phyloP scores from a whole-genome alignment of 306 rosid genomes.

The Urtica urens region DNA sequence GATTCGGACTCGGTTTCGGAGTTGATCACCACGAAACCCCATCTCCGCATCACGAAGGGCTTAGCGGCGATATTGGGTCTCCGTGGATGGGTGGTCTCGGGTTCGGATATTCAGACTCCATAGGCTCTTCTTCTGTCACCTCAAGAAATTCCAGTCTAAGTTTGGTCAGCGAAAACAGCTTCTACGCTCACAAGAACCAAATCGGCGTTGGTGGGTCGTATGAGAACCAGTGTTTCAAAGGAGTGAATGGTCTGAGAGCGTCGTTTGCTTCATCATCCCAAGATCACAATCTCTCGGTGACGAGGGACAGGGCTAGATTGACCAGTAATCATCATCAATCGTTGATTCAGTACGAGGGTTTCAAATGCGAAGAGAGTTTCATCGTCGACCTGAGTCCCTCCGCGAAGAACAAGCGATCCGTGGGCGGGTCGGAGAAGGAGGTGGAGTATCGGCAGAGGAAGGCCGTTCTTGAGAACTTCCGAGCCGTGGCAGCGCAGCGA shows the following conservation, averaged over 20 bases:
- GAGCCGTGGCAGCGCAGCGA: conserved; percentile 18
- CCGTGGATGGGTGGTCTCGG: conserved; percentile 3
- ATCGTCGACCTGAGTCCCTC: conserved; percentile 27
- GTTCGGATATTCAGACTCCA: conserved; percentile 14
- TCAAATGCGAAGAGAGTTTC: conserved; percentile 31
- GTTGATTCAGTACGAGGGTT: conserved; percentile 17
- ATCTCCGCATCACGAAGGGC: conserved; percentile 8
- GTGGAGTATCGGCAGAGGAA: conserved; percentile 8
- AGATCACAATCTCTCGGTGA: too few relatives aligned
- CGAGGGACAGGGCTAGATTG: conserved; percentile 5
- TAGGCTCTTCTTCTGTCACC: conserved; percentile 15
- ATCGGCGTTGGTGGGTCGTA: too few relatives aligned
- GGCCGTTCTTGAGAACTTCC: conserved; percentile 18
- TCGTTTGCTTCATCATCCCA: too few relatives aligned
- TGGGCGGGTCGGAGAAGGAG: conserved; percentile 8
- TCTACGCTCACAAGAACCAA: neutral
- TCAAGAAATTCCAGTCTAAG: conserved; percentile 16
- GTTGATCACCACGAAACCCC: conserved; percentile 18
- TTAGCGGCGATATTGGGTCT: conserved; percentile 7
- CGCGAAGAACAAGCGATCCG: conserved; percentile 13
- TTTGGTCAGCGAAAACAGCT: neutral
- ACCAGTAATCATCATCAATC: conserved; percentile 11
- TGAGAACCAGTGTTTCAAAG: too few relatives aligned
- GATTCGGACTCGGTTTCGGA: conserved; percentile 13
- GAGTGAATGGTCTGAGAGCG: conserved; percentile 9